phyloP scores from a whole-genome alignment of 164 flowering plant species.

The Berberis vulgaris region DNA sequence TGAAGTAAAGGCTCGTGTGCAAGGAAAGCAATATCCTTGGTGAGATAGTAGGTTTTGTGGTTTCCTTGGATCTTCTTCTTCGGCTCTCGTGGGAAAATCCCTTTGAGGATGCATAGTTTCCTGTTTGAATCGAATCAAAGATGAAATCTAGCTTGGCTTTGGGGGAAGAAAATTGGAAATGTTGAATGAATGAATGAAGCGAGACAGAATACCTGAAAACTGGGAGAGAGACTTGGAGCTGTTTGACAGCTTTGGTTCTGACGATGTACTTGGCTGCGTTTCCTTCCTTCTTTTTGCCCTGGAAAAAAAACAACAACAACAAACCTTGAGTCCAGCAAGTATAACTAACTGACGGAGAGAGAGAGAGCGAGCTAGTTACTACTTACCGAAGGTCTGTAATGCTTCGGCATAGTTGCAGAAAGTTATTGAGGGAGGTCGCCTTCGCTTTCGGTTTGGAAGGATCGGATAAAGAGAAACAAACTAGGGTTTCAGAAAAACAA shows the following conservation, averaged over 20 bases:
- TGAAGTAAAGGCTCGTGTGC: slow-evolving; percentile 72
- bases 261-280: slow-evolving; percentile 79
- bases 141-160: background rate
- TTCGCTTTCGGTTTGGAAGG: too few relatives aligned
- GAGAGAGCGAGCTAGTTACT: background rate
- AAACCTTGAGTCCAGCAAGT: slow-evolving; percentile 1
- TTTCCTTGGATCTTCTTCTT: slow-evolving; percentile 88
- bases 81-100: slow-evolving; percentile 82
- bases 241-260: slow-evolving; percentile 62
- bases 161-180: too few relatives aligned
- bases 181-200: background rate
- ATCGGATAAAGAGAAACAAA: background rate
- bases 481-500: background rate
- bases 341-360: background rate
- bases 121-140: slow-evolving; percentile 24
- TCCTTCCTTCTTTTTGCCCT: slow-evolving; percentile 98
- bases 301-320: slow-evolving; percentile 4
- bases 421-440: background rate
- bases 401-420: slow-evolving; percentile 51
- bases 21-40: slow-evolving; percentile 69
- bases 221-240: slow-evolving; percentile 52
- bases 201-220: slow-evolving; percentile 52
- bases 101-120: slow-evolving; percentile 77
- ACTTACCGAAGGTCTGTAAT: slow-evolving; percentile 68
- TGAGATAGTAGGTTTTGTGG: slow-evolving; percentile 83